These are phyloP conservation scores for Mayamaea pseudoterrestris DNA, from an alignment of 108 stramenopile genomes.

Conservation along the genomic window DNA sequence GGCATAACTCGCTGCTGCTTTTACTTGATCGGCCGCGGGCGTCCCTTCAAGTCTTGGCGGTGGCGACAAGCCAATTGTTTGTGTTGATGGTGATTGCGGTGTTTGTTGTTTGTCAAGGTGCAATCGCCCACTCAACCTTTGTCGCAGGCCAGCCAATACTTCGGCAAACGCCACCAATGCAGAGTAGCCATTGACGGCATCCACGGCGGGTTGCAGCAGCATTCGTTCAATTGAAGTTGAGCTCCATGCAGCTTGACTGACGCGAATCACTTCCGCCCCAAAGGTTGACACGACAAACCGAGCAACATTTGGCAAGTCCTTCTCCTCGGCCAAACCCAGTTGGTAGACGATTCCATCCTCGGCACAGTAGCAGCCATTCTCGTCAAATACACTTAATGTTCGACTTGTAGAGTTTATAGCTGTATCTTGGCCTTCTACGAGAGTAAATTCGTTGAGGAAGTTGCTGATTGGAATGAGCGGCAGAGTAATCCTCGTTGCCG, in stretches of 20 bases:
- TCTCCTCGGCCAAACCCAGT: constrained; percentile 36
- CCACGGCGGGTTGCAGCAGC: constrained; percentile 46
- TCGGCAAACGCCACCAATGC: constrained; percentile 60
- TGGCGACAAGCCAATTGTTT: constrained; percentile 13
- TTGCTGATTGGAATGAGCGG: neutral
- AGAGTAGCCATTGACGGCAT: constrained; percentile 59
- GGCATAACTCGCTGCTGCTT: constrained; percentile 34
- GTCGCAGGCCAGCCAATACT: constrained; percentile 53
- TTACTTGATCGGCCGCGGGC: constrained; percentile 14
- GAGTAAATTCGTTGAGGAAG: neutral
- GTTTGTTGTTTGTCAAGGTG: too few relatives aligned
- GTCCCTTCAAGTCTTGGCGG: constrained; percentile 15
- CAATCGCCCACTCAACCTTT: constrained; percentile 33
- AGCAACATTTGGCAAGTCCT: constrained; percentile 58
- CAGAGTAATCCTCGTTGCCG: too few relatives aligned
- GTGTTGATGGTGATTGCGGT: too few relatives aligned
- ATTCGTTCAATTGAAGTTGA: constrained; percentile 46
- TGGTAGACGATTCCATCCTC: constrained; percentile 15
- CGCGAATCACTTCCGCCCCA: constrained; percentile 56
- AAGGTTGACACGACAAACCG: constrained; percentile 60
- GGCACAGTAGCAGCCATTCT: neutral
- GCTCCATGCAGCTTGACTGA: constrained; percentile 39
- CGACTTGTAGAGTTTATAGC: too few relatives aligned
- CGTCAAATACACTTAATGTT: too few relatives aligned
- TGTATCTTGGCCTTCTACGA: too few relatives aligned